Conservation (phyloP, 805 yeast species). For the Hemisphaericaspora nanyangensis region DNA sequence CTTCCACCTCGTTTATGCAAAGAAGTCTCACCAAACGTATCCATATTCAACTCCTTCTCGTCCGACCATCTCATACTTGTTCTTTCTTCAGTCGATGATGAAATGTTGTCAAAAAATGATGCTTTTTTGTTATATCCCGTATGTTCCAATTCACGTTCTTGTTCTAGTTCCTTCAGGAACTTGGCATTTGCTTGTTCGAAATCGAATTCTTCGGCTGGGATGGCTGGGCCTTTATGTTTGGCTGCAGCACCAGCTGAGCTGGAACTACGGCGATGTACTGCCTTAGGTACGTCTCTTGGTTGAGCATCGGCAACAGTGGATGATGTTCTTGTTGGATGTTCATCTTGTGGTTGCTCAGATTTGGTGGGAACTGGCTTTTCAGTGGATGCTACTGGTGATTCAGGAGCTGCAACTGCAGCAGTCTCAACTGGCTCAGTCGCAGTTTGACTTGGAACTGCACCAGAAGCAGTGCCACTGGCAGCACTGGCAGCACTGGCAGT, state of each 20-base stretch:
- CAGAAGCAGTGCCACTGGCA: constrained; percentile 3
- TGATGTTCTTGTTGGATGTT: constrained; percentile 6
- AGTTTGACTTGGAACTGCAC: not conserved
- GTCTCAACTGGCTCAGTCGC: constrained; percentile 10
- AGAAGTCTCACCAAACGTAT: constrained; percentile 78
- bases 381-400: constrained; percentile 1
- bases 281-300: constrained; percentile 13
- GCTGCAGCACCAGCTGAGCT: not conserved
- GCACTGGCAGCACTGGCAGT: constrained; percentile 4
- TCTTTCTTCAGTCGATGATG: constrained; percentile 58
- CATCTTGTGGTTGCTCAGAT: constrained; percentile 3
- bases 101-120: constrained; percentile 85
- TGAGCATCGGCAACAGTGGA: constrained; percentile 13
- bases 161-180: constrained; percentile 50
- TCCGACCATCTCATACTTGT: constrained; percentile 60
- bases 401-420: constrained; percentile 4
- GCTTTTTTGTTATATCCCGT: constrained; percentile 66
- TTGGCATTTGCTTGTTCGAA: constrained; percentile 72
- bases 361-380: not conserved
- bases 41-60: constrained; percentile 69
- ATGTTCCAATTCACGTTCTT: constrained; percentile 28
- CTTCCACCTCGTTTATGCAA: constrained; percentile 46
- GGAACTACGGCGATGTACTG: not conserved
- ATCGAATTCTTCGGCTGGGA: constrained; percentile 65
- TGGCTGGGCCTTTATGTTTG: constrained; percentile 20